A percentile compares a stretch with the other conserved stretches of the same genome.
phyloP scores from a whole-genome alignment of 2,329 filamentous ascomycete genomes.

The Sarocladium strictum region DNA sequence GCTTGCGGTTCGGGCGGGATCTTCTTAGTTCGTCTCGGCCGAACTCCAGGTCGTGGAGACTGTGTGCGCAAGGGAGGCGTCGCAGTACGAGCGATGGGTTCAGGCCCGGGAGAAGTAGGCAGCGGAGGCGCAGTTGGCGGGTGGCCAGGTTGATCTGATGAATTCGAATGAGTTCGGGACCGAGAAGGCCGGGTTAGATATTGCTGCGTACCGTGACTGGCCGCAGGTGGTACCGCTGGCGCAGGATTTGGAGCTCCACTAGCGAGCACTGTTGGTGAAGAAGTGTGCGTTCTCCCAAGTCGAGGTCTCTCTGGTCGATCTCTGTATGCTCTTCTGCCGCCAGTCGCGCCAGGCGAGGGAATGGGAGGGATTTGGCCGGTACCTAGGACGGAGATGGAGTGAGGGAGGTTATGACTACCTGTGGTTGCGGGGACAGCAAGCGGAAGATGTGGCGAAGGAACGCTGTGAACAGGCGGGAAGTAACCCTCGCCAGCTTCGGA shows the following conservation, averaged over 20 bases:
- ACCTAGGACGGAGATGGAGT: slow-evolving; percentile 73
- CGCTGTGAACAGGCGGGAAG: slow-evolving; percentile 61
- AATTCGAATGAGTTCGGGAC: slow-evolving; percentile 53
- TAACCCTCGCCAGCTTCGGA: slow-evolving; percentile 71
- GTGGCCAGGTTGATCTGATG: slow-evolving; percentile 45
- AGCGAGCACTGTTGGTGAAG: slow-evolving; percentile 67
- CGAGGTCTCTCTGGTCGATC: slow-evolving; percentile 55
- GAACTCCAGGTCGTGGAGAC: slow-evolving; percentile 33
- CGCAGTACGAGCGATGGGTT: slow-evolving; percentile 39
- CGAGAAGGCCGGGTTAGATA: slow-evolving; percentile 35
- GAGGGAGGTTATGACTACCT: slow-evolving; percentile 28
- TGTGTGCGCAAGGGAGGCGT: slow-evolving; percentile 40
- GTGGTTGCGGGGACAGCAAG: slow-evolving; percentile 31
- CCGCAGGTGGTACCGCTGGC: slow-evolving; percentile 22
- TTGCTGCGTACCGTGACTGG: slow-evolving; percentile 28
- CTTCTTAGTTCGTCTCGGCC: slow-evolving; percentile 38
- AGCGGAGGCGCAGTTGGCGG: slow-evolving; percentile 44
- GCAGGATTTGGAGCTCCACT: slow-evolving; percentile 37
- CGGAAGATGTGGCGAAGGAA: slow-evolving; percentile 32
- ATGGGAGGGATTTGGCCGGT: slow-evolving; percentile 76
- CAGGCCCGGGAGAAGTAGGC: slow-evolving; percentile 47
- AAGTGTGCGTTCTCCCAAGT: slow-evolving; percentile 66
- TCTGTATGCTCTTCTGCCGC: slow-evolving; percentile 48
- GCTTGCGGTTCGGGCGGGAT: background rate
- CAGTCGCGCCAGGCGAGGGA: slow-evolving; percentile 71